Evolutionary conservation across 257 asterid species (phyloP).

Genomic region (Lantana camara): DNA sequence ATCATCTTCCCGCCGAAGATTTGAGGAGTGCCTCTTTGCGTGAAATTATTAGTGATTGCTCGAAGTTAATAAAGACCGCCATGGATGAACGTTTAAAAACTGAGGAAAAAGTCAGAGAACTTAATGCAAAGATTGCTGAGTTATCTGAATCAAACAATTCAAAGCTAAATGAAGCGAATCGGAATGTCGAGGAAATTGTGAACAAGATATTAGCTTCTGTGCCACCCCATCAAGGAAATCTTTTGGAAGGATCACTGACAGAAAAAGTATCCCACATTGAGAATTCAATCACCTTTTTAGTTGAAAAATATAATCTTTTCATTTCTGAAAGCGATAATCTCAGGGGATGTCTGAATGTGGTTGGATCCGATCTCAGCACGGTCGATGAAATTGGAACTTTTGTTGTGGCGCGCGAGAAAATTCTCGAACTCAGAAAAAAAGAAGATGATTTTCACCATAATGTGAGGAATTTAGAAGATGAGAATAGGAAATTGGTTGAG

Average conservation of each 20-base stretch:
- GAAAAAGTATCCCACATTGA: constrained; percentile 68
- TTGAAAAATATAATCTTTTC: constrained; percentile 52
- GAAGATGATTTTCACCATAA: constrained; percentile 55
- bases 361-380: constrained; percentile 43
- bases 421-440: constrained; percentile 58
- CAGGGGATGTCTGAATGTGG: constrained; percentile 50
- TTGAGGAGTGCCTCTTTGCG: constrained; percentile 40
- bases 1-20: constrained; percentile 25
- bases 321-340: constrained; percentile 61
- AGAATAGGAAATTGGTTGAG: constrained; percentile 59
- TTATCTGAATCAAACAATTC: constrained; percentile 46
- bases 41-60: constrained; percentile 58
- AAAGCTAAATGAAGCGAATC: constrained; percentile 45
- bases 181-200: constrained; percentile 48
- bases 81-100: constrained; percentile 35
- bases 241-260: constrained; percentile 42
- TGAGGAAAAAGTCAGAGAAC: constrained; percentile 52
- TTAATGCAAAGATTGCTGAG: constrained; percentile 55
- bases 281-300: constrained; percentile 44
- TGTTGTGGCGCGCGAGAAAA: constrained; percentile 44
- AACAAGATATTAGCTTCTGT: constrained; percentile 53
- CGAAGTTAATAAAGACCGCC: constrained; percentile 41
- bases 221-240: constrained; percentile 47
- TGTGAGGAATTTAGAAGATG: constrained; percentile 56
- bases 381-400: constrained; percentile 60